Percentiles rank a stretch among this genome's conserved stretches.
phyloP scores from a whole-genome alignment of 2,329 filamentous ascomycete species.

The Fusarium sp. region DNA sequence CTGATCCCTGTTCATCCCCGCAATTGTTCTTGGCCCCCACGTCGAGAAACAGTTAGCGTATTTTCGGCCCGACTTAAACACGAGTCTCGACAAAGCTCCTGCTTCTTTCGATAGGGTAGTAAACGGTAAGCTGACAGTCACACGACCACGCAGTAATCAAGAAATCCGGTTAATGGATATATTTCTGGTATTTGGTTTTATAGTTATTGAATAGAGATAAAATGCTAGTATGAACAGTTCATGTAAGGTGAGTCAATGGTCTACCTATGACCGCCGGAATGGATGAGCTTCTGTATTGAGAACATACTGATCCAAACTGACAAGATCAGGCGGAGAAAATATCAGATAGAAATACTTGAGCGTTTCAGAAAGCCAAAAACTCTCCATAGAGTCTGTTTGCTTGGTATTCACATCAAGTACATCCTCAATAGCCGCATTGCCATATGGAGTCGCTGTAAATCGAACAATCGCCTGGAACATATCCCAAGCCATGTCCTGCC shows the following conservation, averaged over 20 bases:
- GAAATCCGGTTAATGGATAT: too few relatives aligned
- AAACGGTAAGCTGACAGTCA: neutral
- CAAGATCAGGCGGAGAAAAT: slow-evolving; percentile 72
- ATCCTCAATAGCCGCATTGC: slow-evolving; percentile 62
- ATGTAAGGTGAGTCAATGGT: too few relatives aligned
- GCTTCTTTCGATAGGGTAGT: neutral
- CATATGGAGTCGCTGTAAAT: slow-evolving; percentile 60
- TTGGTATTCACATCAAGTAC: slow-evolving; percentile 53
- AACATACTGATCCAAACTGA: slow-evolving; percentile 77
- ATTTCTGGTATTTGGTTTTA: too few relatives aligned
- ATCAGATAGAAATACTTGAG: slow-evolving; percentile 81
- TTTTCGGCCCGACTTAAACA: slow-evolving; percentile 28
- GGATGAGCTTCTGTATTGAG: slow-evolving; percentile 68
- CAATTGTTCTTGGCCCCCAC: slow-evolving; percentile 17
- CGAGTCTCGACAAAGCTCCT: neutral
- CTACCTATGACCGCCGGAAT: slow-evolving; percentile 41
- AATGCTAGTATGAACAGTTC: too few relatives aligned
- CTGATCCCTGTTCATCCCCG: slow-evolving; percentile 22
- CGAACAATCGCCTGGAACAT: slow-evolving; percentile 64
- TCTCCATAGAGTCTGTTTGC: slow-evolving; percentile 73
- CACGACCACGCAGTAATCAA: neutral
- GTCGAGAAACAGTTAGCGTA: neutral
- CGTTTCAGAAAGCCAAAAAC: slow-evolving; percentile 80
- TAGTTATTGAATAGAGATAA: too few relatives aligned
- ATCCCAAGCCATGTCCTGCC: slow-evolving; percentile 64